Evolutionary conservation across 2,329 filamentous ascomycete species (phyloP).

Genomic region (Domatiomyces globalis): DNA sequence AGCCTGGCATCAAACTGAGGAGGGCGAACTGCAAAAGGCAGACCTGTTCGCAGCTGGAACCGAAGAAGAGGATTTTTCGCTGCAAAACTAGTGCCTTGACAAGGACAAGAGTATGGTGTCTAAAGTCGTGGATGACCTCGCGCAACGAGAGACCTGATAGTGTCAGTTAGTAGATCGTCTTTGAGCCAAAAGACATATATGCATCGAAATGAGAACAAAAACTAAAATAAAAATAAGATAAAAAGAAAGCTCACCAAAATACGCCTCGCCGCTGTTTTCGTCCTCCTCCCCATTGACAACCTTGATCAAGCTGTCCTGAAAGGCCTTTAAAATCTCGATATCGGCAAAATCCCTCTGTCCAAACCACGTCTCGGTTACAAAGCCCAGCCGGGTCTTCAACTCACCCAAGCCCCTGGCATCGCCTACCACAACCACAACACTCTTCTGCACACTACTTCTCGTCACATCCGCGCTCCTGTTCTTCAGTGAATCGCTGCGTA

Average conservation of each 20-base stretch:
- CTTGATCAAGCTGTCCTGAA: slow-evolving; percentile 1
- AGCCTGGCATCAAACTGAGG: slow-evolving; percentile 83
- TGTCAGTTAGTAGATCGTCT: slow-evolving; percentile 8
- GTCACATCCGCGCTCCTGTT: slow-evolving; percentile 79
- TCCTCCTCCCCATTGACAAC: slow-evolving; percentile 50
- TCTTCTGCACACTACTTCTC: slow-evolving; percentile 95
- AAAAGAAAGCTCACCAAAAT: slow-evolving; percentile 52
- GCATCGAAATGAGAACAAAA: not conserved
- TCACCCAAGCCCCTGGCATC: slow-evolving; percentile 81
- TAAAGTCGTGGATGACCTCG: slow-evolving; percentile 87
- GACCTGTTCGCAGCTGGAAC: slow-evolving; percentile 83
- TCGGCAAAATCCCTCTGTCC: slow-evolving; percentile 69
- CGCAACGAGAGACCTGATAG: slow-evolving; percentile 53
- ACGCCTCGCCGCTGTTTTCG: slow-evolving; percentile 45
- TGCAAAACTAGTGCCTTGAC: slow-evolving; percentile 89
- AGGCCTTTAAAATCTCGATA: slow-evolving; percentile 60
- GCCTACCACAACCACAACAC: slow-evolving; percentile 87
- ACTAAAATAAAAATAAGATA: not conserved
- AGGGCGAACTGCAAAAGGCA: slow-evolving; percentile 99
- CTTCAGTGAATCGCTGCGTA: slow-evolving; percentile 64
- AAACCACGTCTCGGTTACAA: slow-evolving; percentile 94
- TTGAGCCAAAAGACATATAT: not conserved
- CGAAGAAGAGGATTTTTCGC: slow-evolving; percentile 99
- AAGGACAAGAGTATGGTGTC: slow-evolving; percentile 82
- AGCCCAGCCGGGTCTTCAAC: slow-evolving; percentile 72